Evolutionary conservation across 78 protist species (phyloP), one percentile per base, ranked within the genome.

Genomic region (Polysphondylium violaceum): DNA sequence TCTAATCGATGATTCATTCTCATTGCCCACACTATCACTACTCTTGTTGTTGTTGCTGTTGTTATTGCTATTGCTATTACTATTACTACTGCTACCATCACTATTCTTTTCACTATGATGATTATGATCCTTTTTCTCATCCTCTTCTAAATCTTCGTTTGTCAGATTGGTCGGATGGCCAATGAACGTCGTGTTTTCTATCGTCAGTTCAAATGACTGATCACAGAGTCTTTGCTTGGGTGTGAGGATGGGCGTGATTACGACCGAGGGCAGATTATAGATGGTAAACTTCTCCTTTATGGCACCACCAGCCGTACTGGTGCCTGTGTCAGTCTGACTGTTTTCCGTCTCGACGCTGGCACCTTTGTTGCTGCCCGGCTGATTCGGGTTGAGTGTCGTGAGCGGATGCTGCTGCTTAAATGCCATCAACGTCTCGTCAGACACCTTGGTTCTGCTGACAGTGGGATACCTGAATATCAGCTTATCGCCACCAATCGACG

Each of bases 401-500:
- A 75, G 59, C 4, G 86, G 86, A 58, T 75, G 86, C 65, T 75
- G 94, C 50, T 75, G 86, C 60, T 67, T 88, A 44, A 73, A 71
- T 74, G 69, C 94, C 56, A 55, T 88, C 69, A 88, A 58, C 1
- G 94, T 88, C 19, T 88, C 94, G 60, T 88, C 88, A 0, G 85
- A 72, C 1, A 88, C 94, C 50, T 76, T 76, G 41, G 51, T 73
- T 53, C 94, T 74, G 33, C 71, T 65, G n/a, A 88, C 94, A n/a
- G 85, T 41, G 1, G 94, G 94, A 50, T 88, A 88, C 44, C 94
- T 76, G 50, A 88, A 88, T 9, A 88, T 43, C 41, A 88, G 43
- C 35, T 88, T 76, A 65, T 88, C 94, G 43, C 94, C 94, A 77
- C 86, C 94, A 58, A 77, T 73, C 21, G 85, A 72, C 11, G 94